phyloP scores from a whole-genome alignment of 192 early-diverging fungal genomes.

The Backusella macrospora region DNA sequence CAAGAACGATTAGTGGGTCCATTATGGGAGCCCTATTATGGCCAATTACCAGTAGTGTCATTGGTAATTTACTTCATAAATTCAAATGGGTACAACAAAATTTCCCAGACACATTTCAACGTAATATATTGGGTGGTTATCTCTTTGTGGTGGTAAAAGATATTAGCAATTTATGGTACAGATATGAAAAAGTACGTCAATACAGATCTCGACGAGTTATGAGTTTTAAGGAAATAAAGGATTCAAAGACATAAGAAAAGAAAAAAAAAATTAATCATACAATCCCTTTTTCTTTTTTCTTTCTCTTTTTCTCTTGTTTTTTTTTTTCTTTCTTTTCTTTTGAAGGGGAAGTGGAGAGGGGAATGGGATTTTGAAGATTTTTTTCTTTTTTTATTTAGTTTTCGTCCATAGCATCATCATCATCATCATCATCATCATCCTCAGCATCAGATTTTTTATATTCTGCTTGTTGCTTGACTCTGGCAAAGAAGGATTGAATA shows the following conservation, averaged over 20 bases:
- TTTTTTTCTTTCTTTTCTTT: background rate
- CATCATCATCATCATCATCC: background rate
- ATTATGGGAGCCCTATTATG: slow-evolving; percentile 67
- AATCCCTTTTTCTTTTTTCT: background rate
- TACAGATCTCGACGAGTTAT: slow-evolving; percentile 18
- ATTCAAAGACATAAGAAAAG: background rate
- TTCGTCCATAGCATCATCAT: slow-evolving; percentile 9
- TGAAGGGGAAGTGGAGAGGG: background rate
- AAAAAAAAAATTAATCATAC: background rate
- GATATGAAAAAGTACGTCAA: slow-evolving; percentile 44
- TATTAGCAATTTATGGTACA: slow-evolving; percentile 58
- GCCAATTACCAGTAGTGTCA: slow-evolving; percentile 66
- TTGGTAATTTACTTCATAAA: slow-evolving; percentile 48
- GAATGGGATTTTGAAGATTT: background rate
- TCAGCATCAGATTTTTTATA: background rate
- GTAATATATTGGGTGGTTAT: slow-evolving; percentile 37
- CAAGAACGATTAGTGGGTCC: slow-evolving; percentile 56
- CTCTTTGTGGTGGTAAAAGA: slow-evolving; percentile 51
- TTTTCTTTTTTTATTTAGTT: slow-evolving; percentile 2
- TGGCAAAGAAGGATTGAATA: background rate
- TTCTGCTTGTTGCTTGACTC: background rate
- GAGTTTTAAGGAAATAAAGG: slow-evolving; percentile 10
- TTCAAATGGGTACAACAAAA: slow-evolving; percentile 22
- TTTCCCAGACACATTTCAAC: slow-evolving; percentile 38
- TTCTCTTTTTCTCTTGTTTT: background rate